Evolutionary conservation across 305 asterid genomes (phyloP).

Genomic region (Fraxinus greggii): DNA sequence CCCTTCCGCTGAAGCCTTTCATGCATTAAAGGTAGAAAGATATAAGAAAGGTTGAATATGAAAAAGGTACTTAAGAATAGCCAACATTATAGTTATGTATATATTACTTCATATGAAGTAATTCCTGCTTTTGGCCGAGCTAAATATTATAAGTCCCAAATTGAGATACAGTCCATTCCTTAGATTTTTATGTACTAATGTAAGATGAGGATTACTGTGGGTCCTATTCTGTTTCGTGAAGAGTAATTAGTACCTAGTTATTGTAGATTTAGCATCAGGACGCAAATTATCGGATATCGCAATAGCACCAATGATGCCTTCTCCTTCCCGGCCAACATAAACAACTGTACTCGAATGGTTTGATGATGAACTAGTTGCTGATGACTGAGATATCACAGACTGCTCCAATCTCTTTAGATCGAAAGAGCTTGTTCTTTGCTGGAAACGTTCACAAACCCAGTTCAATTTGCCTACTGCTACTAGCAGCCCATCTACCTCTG

Average conservation of each 20-base stretch:
- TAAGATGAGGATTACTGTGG: not conserved
- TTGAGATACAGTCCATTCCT: not conserved
- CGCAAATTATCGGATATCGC: slow-evolving; percentile 85
- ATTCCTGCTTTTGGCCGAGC: not conserved
- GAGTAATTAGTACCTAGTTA: slow-evolving; percentile 51
- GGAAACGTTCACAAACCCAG: slow-evolving; percentile 89
- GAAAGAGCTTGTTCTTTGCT: slow-evolving; percentile 46
- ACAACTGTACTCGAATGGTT: slow-evolving; percentile 80
- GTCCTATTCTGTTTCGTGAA: slow-evolving; percentile 8
- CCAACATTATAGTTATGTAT: not conserved
- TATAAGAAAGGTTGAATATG: slow-evolving; percentile 21
- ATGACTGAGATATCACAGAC: slow-evolving; percentile 56
- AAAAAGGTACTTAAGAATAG: slow-evolving; percentile 7
- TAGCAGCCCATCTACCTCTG: slow-evolving; percentile 90
- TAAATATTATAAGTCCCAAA: not conserved
- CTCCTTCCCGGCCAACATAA: slow-evolving; percentile 92
- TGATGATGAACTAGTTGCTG: slow-evolving; percentile 52
- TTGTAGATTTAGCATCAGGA: slow-evolving; percentile 71
- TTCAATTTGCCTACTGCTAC: slow-evolving; percentile 93
- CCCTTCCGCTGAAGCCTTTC: slow-evolving; percentile 83
- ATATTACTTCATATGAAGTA: not conserved
- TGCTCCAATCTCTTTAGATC: slow-evolving; percentile 68
- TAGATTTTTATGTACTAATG: not conserved
- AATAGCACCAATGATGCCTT: slow-evolving; percentile 91
- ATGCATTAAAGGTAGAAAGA: slow-evolving; percentile 20